Conservation (phyloP, 2,329 filamentous ascomycete genomes). For the Endoconidiophora laricicola region DNA sequence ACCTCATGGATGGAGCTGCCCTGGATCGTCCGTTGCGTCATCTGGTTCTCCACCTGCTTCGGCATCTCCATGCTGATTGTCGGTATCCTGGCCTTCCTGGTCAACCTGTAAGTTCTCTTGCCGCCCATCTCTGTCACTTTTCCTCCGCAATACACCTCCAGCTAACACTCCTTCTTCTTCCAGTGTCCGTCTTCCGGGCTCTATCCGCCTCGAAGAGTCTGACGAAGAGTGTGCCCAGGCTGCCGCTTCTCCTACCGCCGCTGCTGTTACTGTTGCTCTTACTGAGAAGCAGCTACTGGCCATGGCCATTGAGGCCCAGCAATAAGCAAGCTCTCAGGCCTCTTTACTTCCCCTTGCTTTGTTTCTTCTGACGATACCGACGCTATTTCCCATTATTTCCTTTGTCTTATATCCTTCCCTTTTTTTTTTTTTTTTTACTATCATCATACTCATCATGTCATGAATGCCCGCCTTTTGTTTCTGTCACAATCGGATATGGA, state of each 20-base stretch:
- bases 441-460: neutral
- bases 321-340: neutral
- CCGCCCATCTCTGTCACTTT: neutral
- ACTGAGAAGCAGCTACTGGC: neutral
- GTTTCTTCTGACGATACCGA: neutral
- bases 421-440: neutral
- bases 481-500: no score
- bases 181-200: neutral
- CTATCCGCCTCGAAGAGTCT: slow-evolving; percentile 8
- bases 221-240: slow-evolving; percentile 1
- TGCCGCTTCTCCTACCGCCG: neutral
- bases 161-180: neutral
- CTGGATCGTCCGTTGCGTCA: slow-evolving; percentile 4
- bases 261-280: neutral
- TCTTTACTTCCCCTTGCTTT: neutral
- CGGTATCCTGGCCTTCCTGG: neutral
- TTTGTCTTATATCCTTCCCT: neutral
- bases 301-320: neutral
- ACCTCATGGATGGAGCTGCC: slow-evolving; percentile 7
- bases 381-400: neutral
- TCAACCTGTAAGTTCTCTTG: slow-evolving; percentile 6
- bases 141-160: neutral
- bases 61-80: slow-evolving; percentile 7
- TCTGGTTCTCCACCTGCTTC: slow-evolving; percentile 11
- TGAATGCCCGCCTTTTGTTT: neutral